These are phyloP conservation scores for Ceratobasidium sp. DNA, from an alignment of 1,284 basidiomycete genomes.

Conservation along the genomic window DNA sequence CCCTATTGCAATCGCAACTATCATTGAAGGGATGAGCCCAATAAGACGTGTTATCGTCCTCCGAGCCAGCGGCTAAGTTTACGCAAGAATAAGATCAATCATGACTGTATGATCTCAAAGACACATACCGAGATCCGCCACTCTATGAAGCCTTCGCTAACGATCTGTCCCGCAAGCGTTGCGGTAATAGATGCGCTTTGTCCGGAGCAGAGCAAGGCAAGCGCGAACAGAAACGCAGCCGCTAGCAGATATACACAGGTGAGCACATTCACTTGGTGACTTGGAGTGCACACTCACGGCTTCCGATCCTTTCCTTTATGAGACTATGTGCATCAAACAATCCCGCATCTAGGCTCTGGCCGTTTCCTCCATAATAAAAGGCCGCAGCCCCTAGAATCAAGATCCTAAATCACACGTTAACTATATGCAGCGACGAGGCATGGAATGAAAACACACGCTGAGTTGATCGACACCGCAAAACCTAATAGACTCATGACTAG, in stretches of 20 bases:
- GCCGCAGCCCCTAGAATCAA: slow-evolving; percentile 66
- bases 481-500: slow-evolving; percentile 68
- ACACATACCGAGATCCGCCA: slow-evolving; percentile 84
- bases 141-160: slow-evolving; percentile 93
- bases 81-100: slow-evolving; percentile 37
- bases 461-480: slow-evolving; percentile 89
- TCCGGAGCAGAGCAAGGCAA: slow-evolving; percentile 87
- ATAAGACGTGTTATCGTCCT: slow-evolving; percentile 87
- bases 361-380: slow-evolving; percentile 51
- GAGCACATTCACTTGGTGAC: neutral
- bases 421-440: neutral
- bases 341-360: slow-evolving; percentile 66
- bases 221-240: slow-evolving; percentile 85
- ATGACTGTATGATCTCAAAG: slow-evolving; percentile 5
- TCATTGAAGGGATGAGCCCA: slow-evolving; percentile 87
- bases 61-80: slow-evolving; percentile 76
- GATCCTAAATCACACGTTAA: slow-evolving; percentile 25
- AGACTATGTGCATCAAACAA: slow-evolving; percentile 86
- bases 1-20: slow-evolving; percentile 83
- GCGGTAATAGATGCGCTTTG: slow-evolving; percentile 95
- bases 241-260: slow-evolving; percentile 57
- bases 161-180: slow-evolving; percentile 92
- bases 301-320: slow-evolving; percentile 74
- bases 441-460: slow-evolving; percentile 64
- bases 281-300: slow-evolving; percentile 62